A percentile compares a stretch with the other conserved stretches of the same genome.
These are phyloP conservation scores for Sporobolomyces phaffii DNA, from an alignment of 768 basidiomycete species.

Conservation along the genomic window DNA sequence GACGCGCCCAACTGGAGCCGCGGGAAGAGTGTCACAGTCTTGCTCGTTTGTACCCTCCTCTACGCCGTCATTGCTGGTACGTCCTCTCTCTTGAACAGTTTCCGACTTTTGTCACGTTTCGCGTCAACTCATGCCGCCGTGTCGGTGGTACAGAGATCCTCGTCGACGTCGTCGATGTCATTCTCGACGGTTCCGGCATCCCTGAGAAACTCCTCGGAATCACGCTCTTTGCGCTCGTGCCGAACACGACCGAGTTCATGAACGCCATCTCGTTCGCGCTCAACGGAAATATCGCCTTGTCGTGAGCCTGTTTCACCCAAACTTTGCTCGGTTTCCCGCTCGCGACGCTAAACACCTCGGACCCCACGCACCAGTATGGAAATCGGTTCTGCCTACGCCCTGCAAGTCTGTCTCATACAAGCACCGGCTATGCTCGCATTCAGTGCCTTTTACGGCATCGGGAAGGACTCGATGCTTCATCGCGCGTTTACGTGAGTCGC, in stretches of 20 bases:
- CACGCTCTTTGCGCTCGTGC: slow-evolving; percentile 92
- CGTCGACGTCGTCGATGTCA: slow-evolving; percentile 89
- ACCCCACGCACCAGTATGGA: too few species aligned
- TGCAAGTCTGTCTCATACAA: slow-evolving; percentile 95
- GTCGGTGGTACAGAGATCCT: slow-evolving; percentile 88
- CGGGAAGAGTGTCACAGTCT: slow-evolving; percentile 75
- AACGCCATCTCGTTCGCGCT: slow-evolving; percentile 83
- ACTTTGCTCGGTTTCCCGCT: too few species aligned
- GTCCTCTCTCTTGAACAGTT: slow-evolving; percentile 40
- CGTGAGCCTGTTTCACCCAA: slow-evolving; percentile 52
- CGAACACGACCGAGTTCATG: slow-evolving; percentile 99
- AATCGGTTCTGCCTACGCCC: slow-evolving; percentile 96
- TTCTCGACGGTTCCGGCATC: slow-evolving; percentile 80
- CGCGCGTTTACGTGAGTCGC: slow-evolving; percentile 83
- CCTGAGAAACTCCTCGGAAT: slow-evolving; percentile 97
- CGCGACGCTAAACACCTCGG: too few species aligned
- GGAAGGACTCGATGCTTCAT: slow-evolving; percentile 71
- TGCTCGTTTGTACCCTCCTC: slow-evolving; percentile 79
- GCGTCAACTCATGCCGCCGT: too few species aligned
- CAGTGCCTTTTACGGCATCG: slow-evolving; percentile 86
- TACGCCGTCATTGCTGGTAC: slow-evolving; percentile 93
- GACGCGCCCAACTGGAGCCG: slow-evolving; percentile 97
- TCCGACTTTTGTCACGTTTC: too few species aligned
- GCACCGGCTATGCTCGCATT: slow-evolving; percentile 99
- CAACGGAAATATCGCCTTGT: slow-evolving; percentile 91